Evolutionary conservation across 116 monocot species (phyloP).

Genomic region (Zostera marina): DNA sequence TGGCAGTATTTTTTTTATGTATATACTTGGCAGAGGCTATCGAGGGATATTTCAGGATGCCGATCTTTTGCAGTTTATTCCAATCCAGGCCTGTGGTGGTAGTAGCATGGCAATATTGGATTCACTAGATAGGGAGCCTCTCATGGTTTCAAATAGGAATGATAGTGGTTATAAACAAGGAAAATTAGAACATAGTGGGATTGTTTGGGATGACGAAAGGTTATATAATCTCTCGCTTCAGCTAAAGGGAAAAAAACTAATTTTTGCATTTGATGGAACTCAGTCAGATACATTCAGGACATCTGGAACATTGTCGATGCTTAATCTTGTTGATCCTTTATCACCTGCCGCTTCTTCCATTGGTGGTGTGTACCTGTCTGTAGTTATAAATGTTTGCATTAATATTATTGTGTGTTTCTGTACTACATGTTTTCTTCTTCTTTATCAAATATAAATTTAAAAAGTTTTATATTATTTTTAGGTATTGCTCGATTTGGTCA

Average conservation of each 20-base stretch:
- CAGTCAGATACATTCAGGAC: constrained; percentile 62
- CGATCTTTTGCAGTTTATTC: constrained; percentile 90
- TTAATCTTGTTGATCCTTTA: constrained; percentile 93
- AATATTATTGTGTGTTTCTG: neutral
- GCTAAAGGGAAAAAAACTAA: constrained; percentile 85
- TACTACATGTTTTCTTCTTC: constrained; percentile 2
- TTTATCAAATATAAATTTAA: neutral
- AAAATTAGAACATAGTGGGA: constrained; percentile 67
- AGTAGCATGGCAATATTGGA: constrained; percentile 93
- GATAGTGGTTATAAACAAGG: constrained; percentile 51
- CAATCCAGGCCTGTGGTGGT: constrained; percentile 90
- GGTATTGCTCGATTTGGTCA: constrained; percentile 98
- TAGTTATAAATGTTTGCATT: neutral
- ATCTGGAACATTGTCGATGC: constrained; percentile 78
- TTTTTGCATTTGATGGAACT: constrained; percentile 98
- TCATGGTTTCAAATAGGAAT: constrained; percentile 34
- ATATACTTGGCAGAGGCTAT: constrained; percentile 94
- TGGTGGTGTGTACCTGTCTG: constrained; percentile 75
- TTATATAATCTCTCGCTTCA: constrained; percentile 59
- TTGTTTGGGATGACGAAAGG: constrained; percentile 95
- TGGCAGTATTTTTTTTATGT: constrained; percentile 90
- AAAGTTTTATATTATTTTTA: constrained; percentile 13
- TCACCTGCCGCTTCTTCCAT: constrained; percentile 98
- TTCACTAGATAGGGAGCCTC: constrained; percentile 71
- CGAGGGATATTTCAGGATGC: constrained; percentile 92